Percentiles rank a stretch among this genome's conserved stretches.
Conservation (phyloP, 495 filamentous ascomycete species). For the Trichoderma virens region DNA sequence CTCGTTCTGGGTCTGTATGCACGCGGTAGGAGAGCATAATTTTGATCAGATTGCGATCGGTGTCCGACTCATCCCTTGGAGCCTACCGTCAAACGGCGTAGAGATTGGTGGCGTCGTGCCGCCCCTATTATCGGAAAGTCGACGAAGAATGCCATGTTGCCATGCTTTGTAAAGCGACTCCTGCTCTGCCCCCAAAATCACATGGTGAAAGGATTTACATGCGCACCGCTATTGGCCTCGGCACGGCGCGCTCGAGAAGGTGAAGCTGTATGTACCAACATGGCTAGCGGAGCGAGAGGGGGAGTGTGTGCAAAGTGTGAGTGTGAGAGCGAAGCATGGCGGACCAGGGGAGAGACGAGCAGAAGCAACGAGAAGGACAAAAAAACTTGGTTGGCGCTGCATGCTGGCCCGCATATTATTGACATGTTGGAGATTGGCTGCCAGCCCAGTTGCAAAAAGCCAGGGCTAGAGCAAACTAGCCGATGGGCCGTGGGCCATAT, state of each 20-base stretch:
- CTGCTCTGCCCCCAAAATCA: neutral
- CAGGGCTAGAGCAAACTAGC: slow-evolving; percentile 4
- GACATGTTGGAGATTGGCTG: neutral
- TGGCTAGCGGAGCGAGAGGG: neutral
- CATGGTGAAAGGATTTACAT: neutral
- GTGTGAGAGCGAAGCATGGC: neutral
- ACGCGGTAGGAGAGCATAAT: slow-evolving; percentile 1
- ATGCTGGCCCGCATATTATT: neutral
- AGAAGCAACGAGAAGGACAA: neutral
- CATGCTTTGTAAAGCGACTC: neutral
- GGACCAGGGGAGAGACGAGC: neutral
- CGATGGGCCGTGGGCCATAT: slow-evolving; percentile 4
- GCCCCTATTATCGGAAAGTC: neutral
- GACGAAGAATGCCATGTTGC: too few species aligned
- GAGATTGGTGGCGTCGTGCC: neutral
- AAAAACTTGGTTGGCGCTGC: neutral
- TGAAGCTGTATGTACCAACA: neutral
- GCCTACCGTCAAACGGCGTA: neutral
- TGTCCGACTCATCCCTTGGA: neutral
- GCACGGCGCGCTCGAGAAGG: neutral
- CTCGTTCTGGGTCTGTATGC: neutral
- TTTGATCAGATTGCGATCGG: slow-evolving; percentile 2
- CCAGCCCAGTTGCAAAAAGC: neutral
- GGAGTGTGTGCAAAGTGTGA: too few species aligned
- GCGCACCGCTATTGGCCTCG: neutral